Conservation (phyloP, 2,329 filamentous ascomycete genomes). For the Phaeosphaeriaceae sp. region DNA sequence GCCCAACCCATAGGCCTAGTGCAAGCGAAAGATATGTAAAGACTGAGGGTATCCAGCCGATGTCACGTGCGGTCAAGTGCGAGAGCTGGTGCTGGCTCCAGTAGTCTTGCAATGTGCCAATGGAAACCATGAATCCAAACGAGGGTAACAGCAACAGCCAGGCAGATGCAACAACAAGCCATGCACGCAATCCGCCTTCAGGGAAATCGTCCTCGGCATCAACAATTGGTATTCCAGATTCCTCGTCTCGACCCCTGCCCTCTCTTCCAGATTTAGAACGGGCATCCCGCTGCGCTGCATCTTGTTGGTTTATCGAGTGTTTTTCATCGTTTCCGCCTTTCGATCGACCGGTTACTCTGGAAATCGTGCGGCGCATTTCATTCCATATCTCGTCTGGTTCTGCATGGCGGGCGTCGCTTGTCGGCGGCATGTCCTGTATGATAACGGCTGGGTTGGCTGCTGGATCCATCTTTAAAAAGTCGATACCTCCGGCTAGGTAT, state of each 20-base stretch:
- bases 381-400: constrained; percentile 29
- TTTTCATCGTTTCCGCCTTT: constrained; percentile 22
- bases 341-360: constrained; percentile 28
- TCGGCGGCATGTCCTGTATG: constrained; percentile 25
- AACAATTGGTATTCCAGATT: constrained; percentile 18
- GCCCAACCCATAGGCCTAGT: constrained; percentile 82
- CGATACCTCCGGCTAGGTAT: too few species aligned
- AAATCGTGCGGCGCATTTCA: constrained; percentile 23
- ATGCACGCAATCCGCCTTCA: constrained; percentile 49
- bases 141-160: constrained; percentile 42
- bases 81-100: constrained; percentile 74
- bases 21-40: constrained; percentile 85
- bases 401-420: constrained; percentile 6
- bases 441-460: constrained; percentile 34
- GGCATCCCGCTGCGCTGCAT: constrained; percentile 9
- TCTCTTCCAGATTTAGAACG: constrained; percentile 11
- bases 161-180: constrained; percentile 49
- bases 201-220: constrained; percentile 43
- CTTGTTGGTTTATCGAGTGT: constrained; percentile 10
- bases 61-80: constrained; percentile 63
- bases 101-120: constrained; percentile 81
- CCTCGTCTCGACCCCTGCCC: constrained; percentile 9
- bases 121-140: constrained; percentile 53
- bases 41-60: constrained; percentile 92
- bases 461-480: constrained; percentile 36